These are phyloP conservation scores for Trichoderma asperellum DNA, from an alignment of 2,329 filamentous ascomycete genomes.

Conservation along the genomic window DNA sequence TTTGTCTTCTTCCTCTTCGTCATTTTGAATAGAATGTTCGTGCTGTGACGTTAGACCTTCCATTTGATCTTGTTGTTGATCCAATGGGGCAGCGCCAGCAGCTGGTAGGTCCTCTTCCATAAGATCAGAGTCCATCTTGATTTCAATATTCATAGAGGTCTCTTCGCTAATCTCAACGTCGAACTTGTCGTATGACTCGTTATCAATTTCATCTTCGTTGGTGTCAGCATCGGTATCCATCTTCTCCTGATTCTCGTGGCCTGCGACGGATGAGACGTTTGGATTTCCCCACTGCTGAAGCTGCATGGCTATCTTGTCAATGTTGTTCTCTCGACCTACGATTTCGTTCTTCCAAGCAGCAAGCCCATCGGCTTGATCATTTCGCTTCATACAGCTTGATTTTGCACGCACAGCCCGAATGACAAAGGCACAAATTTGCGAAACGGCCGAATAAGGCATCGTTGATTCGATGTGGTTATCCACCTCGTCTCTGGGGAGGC, in stretches of 20 bases:
- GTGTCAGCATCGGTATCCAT: neutral
- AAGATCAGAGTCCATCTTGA: neutral
- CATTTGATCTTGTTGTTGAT: neutral
- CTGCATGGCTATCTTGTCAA: neutral
- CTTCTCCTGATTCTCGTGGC: neutral
- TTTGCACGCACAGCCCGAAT: constrained; percentile 40
- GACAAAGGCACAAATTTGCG: constrained; percentile 46
- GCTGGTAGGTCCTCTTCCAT: neutral
- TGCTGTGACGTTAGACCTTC: neutral
- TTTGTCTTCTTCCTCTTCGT: neutral
- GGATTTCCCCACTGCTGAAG: neutral
- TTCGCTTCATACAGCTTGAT: constrained; percentile 38
- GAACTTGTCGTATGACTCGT: neutral
- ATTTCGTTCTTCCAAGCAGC: constrained; percentile 42
- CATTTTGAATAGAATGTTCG: neutral
- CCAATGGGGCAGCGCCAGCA: neutral
- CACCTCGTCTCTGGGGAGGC: constrained; percentile 3
- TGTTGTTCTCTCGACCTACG: neutral
- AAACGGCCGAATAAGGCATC: constrained; percentile 44
- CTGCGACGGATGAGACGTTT: neutral
- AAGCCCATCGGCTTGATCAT: constrained; percentile 37
- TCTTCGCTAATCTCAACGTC: neutral
- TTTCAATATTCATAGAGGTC: neutral
- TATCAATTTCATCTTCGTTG: neutral
- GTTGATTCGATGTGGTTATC: constrained; percentile 32